phyloP scores from a whole-genome alignment of 2,329 filamentous ascomycete species.

The Epichloe typhina region DNA sequence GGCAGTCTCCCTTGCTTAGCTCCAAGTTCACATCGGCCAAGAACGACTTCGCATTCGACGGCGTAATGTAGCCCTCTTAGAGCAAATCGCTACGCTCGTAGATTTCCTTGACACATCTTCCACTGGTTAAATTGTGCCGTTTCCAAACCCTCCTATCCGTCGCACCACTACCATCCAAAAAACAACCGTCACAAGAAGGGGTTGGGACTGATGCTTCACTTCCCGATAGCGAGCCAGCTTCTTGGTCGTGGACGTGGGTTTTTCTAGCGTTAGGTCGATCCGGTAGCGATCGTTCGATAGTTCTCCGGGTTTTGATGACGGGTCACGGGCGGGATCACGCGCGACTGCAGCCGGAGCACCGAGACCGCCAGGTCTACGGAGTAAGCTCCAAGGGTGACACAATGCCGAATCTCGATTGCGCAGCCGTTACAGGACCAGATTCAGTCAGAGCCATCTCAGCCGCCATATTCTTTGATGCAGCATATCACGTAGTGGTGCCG shows the following conservation, averaged over 20 bases:
- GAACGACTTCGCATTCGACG: neutral
- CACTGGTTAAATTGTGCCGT: too few relatives aligned
- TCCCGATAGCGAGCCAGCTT: neutral
- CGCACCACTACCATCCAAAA: neutral
- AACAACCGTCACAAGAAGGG: neutral
- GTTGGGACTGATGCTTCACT: neutral
- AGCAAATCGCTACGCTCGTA: neutral
- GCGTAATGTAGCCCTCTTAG: neutral
- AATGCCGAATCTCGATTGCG: neutral
- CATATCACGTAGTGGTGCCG: conserved; percentile 12
- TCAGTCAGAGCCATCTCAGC: neutral
- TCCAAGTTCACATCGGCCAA: neutral
- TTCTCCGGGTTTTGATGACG: neutral
- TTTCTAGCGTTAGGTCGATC: too few relatives aligned
- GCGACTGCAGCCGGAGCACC: neutral
- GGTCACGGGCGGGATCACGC: too few relatives aligned
- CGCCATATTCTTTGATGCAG: conserved; percentile 11
- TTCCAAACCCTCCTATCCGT: neutral
- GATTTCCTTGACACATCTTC: too few relatives aligned
- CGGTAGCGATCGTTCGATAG: neutral
- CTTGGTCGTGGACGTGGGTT: neutral
- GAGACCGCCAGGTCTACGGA: neutral
- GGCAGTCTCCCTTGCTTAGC: neutral
- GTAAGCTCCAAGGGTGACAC: neutral
- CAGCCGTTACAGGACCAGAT: neutral